phyloP scores from a whole-genome alignment of 2,329 filamentous ascomycete species.

The Aspergillus aculeatinus region DNA sequence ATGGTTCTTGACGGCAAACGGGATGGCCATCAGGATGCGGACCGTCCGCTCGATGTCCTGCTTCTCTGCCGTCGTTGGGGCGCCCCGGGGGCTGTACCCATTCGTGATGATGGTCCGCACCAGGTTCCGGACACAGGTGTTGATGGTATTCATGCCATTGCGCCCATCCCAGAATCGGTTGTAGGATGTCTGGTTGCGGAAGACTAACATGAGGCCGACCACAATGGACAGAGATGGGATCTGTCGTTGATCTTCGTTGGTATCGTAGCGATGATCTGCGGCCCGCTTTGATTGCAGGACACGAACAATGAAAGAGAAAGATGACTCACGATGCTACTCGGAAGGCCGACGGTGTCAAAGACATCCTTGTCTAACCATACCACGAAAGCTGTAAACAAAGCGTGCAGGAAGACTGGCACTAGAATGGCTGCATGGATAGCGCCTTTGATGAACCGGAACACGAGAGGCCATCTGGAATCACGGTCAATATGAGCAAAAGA shows the following conservation, averaged over 20 bases:
- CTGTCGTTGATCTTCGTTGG: conserved; percentile 25
- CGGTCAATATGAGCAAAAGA: conserved; percentile 1
- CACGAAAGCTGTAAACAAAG: conserved; percentile 57
- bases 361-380: conserved; percentile 58
- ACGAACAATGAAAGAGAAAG: neutral
- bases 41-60: conserved; percentile 60
- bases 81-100: conserved; percentile 36
- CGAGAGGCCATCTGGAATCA: conserved; percentile 57
- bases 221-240: conserved; percentile 65
- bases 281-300: neutral
- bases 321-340: conserved; percentile 54
- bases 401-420: conserved; percentile 57
- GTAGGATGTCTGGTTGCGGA: conserved; percentile 64
- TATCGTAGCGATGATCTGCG: neutral
- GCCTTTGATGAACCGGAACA: conserved; percentile 64
- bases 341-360: conserved; percentile 53
- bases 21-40: conserved; percentile 59
- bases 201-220: conserved; percentile 66
- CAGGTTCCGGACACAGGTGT: conserved; percentile 60
- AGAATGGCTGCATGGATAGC: conserved; percentile 61
- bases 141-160: conserved; percentile 56
- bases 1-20: conserved; percentile 65
- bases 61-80: conserved; percentile 45
- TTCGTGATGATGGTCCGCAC: conserved; percentile 57
- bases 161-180: conserved; percentile 65